phyloP scores from a whole-genome alignment of 2,329 filamentous ascomycete genomes.

The Neonectria coccinea region DNA sequence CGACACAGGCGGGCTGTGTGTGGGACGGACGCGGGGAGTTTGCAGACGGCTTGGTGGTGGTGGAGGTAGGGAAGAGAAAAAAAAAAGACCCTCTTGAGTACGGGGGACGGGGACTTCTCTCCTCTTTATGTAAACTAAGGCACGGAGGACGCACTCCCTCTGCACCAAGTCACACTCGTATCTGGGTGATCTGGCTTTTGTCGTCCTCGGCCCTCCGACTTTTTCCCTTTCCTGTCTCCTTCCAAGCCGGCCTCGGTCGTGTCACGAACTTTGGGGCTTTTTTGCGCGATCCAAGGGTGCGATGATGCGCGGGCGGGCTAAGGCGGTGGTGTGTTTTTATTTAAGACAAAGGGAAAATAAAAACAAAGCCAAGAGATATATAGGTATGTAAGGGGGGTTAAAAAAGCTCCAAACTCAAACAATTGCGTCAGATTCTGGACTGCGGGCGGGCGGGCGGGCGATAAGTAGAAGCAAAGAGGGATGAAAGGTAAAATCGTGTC shows the following conservation, averaged over 20 bases:
- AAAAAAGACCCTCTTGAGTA: constrained; percentile 29
- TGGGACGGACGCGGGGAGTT: constrained; percentile 26
- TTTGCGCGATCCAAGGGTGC: constrained; percentile 42
- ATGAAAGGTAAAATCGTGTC: constrained; percentile 8
- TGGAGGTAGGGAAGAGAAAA: constrained; percentile 3
- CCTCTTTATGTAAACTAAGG: constrained; percentile 39
- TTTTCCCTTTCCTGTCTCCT: background rate
- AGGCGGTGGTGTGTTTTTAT: constrained; percentile 1
- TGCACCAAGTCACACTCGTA: constrained; percentile 30
- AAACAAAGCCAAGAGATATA: background rate
- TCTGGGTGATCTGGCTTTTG: constrained; percentile 5
- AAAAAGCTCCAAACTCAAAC: constrained; percentile 24
- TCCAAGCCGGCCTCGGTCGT: constrained; percentile 3
- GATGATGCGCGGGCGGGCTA: constrained; percentile 15
- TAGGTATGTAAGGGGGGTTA: background rate
- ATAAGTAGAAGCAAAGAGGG: constrained; percentile 1
- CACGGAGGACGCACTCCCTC: constrained; percentile 27
- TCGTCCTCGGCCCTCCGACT: background rate
- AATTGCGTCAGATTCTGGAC: constrained; percentile 35
- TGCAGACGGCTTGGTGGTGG: constrained; percentile 11
- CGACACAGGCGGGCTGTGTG: background rate
- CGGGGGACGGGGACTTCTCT: constrained; percentile 30
- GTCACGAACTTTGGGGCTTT: constrained; percentile 18
- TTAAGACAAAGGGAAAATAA: constrained; percentile 5
- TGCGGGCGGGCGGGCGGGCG: background rate